Conservation (phyloP, 768 basidiomycete genomes). For the Leucocoprinus leucothites region DNA sequence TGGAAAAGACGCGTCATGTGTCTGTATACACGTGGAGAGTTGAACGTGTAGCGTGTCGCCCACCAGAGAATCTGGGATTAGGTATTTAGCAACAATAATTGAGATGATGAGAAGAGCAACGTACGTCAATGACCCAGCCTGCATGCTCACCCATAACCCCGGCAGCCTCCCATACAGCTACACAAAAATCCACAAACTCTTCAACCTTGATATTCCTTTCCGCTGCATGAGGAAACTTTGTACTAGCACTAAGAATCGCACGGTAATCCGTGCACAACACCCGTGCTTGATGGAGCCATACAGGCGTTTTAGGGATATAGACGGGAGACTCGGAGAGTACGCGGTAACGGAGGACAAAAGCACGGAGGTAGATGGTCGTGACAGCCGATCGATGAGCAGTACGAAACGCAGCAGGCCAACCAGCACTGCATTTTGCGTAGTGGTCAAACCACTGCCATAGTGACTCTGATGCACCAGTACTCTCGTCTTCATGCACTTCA, state of each 20-base stretch:
- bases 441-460: constrained; percentile 64
- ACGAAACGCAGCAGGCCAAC: constrained; percentile 81
- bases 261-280: constrained; percentile 72
- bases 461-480: constrained; percentile 23
- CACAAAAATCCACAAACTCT: constrained; percentile 77
- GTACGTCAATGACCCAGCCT: constrained; percentile 80
- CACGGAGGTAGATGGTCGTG: constrained; percentile 68
- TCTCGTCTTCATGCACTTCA: constrained; percentile 31
- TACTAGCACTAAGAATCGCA: constrained; percentile 61
- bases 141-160: constrained; percentile 61
- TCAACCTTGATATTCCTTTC: constrained; percentile 76
- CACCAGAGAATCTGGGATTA: constrained; percentile 77
- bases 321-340: constrained; percentile 9
- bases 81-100: not conserved
- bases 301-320: constrained; percentile 29
- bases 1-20: constrained; percentile 79
- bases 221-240: constrained; percentile 79
- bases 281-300: constrained; percentile 66
- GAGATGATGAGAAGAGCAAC: constrained; percentile 26
- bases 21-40: constrained; percentile 80
- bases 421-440: constrained; percentile 57
- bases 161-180: constrained; percentile 77
- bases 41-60: constrained; percentile 92
- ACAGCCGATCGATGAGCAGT: constrained; percentile 72
- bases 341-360: constrained; percentile 54